Percentiles rank a stretch among this genome's conserved stretches.
phyloP scores from a whole-genome alignment of 2,329 filamentous ascomycete genomes.

The Hymenoscyphus occultus region DNA sequence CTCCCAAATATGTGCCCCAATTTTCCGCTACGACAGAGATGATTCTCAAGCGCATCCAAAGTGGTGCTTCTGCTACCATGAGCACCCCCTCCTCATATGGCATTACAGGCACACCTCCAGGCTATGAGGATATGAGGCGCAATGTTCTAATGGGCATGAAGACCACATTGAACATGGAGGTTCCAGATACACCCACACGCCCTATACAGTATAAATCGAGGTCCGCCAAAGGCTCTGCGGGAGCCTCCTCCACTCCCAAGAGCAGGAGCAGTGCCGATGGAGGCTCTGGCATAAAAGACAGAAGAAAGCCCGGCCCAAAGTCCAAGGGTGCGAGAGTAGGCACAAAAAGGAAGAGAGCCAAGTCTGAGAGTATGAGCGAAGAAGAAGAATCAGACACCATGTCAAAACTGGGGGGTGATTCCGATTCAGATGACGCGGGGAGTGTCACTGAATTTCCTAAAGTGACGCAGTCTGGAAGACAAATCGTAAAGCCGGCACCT shows the following conservation, averaged over 20 bases:
- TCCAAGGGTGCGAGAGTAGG: constrained; percentile 23
- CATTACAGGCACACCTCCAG: constrained; percentile 31
- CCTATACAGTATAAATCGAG: constrained; percentile 21
- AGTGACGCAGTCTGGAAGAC: constrained; percentile 72
- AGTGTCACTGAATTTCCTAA: constrained; percentile 54
- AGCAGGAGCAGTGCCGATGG: constrained; percentile 20
- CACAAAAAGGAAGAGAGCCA: constrained; percentile 34
- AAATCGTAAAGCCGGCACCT: constrained; percentile 63
- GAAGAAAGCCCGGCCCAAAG: constrained; percentile 18
- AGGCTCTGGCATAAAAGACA: constrained; percentile 21
- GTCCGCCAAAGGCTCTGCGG: constrained; percentile 16
- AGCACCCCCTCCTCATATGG: constrained; percentile 27
- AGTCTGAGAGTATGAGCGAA: constrained; percentile 30
- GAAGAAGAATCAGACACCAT: constrained; percentile 32
- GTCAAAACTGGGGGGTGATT: constrained; percentile 38
- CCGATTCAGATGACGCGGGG: constrained; percentile 37
- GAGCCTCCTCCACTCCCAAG: constrained; percentile 28
- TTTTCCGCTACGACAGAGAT: constrained; percentile 39
- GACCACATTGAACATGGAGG: constrained; percentile 37
- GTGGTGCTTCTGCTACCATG: constrained; percentile 21
- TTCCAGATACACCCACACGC: constrained; percentile 30
- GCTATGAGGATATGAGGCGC: constrained; percentile 38
- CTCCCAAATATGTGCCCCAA: constrained; percentile 36
- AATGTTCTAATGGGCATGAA: constrained; percentile 38
- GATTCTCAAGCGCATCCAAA: constrained; percentile 38